Conservation (phyloP, 202 grass and related monocot species). For the Saccharum hybrid region DNA sequence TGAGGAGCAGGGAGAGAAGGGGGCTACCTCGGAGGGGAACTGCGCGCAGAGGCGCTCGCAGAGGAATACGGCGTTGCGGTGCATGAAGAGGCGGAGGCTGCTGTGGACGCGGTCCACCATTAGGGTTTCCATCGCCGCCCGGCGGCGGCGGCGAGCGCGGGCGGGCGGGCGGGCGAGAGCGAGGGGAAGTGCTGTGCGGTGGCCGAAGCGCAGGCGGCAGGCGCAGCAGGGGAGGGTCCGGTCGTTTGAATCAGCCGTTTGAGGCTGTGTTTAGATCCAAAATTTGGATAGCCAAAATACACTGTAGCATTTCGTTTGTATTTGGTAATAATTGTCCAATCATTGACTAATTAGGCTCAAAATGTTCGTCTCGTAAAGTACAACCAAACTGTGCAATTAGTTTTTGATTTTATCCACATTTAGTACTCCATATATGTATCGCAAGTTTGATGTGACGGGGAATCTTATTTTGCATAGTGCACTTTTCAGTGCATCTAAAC, state of each 20-base stretch:
- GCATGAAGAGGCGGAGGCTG: conserved; percentile 89
- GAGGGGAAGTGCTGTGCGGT: neutral
- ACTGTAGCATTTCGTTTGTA: too few species aligned
- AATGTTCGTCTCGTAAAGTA: too few species aligned
- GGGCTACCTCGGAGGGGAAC: conserved; percentile 85
- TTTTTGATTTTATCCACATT: too few species aligned
- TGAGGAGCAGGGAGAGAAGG: neutral
- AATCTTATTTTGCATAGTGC: too few species aligned
- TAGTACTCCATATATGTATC: too few species aligned
- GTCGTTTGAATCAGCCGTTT: conserved; percentile 37
- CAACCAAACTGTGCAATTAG: too few species aligned
- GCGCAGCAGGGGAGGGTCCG: neutral
- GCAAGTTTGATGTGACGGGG: too few species aligned
- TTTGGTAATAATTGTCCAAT: too few species aligned
- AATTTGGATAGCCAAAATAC: too few species aligned
- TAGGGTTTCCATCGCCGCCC: conserved; percentile 81
- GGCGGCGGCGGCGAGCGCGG: conserved; percentile 1
- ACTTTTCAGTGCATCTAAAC: too few species aligned
- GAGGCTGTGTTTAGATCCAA: too few species aligned
- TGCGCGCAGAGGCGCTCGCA: conserved; percentile 98
- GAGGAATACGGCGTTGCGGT: conserved; percentile 92
- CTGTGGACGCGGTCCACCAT: conserved; percentile 85
- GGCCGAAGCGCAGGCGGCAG: neutral
- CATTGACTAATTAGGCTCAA: too few species aligned
- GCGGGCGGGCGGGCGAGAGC: neutral